phyloP scores from a whole-genome alignment of 148 eudicot species.

The Dianthus caryophyllus region DNA sequence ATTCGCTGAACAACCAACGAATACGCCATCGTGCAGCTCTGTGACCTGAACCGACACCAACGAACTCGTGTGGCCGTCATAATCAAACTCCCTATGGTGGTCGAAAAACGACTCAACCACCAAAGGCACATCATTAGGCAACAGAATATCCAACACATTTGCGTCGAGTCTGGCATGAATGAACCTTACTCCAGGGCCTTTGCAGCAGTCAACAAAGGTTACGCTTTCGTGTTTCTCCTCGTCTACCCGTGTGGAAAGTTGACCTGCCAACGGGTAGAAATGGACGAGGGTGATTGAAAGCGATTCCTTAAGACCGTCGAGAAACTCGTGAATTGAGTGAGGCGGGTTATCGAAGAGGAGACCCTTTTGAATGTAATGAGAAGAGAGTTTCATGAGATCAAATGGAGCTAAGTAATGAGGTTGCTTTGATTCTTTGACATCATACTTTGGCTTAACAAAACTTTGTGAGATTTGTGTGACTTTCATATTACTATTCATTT shows the following conservation, averaged over 20 bases:
- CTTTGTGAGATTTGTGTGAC: neutral
- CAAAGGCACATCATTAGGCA: constrained; percentile 5
- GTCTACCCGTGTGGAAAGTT: neutral
- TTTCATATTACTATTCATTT: neutral
- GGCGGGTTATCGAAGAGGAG: neutral
- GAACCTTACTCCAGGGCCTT: constrained; percentile 18
- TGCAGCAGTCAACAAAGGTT: constrained; percentile 2
- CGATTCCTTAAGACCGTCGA: neutral
- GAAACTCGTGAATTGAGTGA: neutral
- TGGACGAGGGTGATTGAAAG: neutral
- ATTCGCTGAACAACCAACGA: constrained; percentile 13
- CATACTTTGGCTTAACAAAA: neutral
- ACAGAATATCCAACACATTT: constrained; percentile 1
- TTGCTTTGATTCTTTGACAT: neutral
- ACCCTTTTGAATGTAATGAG: neutral
- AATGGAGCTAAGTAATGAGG: neutral
- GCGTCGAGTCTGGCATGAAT: constrained; percentile 1
- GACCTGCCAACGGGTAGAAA: constrained; percentile 4
- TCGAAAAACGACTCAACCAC: constrained; percentile 14
- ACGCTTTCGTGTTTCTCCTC: neutral
- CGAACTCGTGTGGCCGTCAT: constrained; percentile 14
- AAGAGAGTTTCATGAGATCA: neutral
- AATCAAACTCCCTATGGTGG: constrained; percentile 12
- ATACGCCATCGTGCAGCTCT: constrained; percentile 16
- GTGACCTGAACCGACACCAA: constrained; percentile 15